A percentile compares a stretch with the other conserved stretches of the same genome.
Conservation (phyloP, 2,329 filamentous ascomycete genomes). For the Talaromyces atroroseus region DNA sequence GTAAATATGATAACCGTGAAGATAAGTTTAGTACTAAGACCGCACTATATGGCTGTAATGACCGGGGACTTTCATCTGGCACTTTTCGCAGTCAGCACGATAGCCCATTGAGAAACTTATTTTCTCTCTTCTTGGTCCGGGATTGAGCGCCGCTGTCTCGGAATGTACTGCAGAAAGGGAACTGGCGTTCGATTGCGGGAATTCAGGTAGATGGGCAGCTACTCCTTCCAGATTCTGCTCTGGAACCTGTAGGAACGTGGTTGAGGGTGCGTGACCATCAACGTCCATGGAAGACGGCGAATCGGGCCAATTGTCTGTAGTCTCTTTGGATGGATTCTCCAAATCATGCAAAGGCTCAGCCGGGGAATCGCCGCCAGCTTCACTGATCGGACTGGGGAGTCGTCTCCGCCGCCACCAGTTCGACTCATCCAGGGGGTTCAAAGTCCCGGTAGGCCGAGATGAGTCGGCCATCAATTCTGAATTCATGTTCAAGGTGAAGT, state of each 20-base stretch:
- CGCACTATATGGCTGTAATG: constrained; percentile 74
- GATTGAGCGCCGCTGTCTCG: not conserved
- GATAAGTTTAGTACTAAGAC: constrained; percentile 18
- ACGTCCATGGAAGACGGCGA: constrained; percentile 11
- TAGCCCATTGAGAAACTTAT: constrained; percentile 73
- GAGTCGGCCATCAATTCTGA: constrained; percentile 12
- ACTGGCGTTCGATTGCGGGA: not conserved
- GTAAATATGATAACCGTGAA: not conserved
- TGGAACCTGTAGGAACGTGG: constrained; percentile 3
- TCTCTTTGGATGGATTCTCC: not conserved
- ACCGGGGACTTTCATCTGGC: constrained; percentile 65
- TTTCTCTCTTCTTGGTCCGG: constrained; percentile 36
- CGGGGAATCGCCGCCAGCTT: constrained; percentile 23
- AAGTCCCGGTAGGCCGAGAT: not conserved
- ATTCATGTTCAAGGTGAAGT: constrained; percentile 23
- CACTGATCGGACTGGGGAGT: constrained; percentile 38
- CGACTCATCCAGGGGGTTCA: constrained; percentile 10
- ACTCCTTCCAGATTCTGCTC: constrained; percentile 1
- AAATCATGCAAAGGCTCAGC: not conserved
- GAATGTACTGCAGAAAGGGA: not conserved
- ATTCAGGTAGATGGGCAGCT: not conserved
- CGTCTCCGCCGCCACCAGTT: constrained; percentile 22
- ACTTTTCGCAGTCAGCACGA: constrained; percentile 72
- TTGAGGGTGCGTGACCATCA: constrained; percentile 1
- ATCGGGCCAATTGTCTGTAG: constrained; percentile 1